Evolutionary conservation across 176 grass and related monocot genomes (phyloP).

Genomic region (Oryza punctata): DNA sequence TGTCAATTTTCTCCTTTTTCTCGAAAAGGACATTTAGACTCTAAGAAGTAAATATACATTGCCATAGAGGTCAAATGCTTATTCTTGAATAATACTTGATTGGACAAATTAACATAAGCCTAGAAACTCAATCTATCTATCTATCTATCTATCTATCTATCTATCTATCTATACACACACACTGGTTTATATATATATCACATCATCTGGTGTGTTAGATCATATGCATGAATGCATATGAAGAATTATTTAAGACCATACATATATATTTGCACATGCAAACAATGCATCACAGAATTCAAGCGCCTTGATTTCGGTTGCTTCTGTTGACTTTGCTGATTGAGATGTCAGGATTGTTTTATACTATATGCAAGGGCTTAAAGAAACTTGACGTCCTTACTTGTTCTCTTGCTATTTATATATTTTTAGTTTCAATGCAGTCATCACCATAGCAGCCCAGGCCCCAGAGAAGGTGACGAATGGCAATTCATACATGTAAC

Average conservation of each 20-base stretch:
- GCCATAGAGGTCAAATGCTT: slow-evolving; percentile 20
- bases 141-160: neutral
- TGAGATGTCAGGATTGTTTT: slow-evolving; percentile 43
- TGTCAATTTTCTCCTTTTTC: slow-evolving; percentile 43
- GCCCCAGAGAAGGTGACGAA: slow-evolving; percentile 41
- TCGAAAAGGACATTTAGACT: slow-evolving; percentile 32
- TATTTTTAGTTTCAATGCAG: slow-evolving; percentile 17
- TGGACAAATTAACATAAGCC: neutral
- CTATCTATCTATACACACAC: neutral
- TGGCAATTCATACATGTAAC: slow-evolving; percentile 26
- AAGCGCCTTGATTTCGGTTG: slow-evolving; percentile 42
- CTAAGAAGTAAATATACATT: neutral
- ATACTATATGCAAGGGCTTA: neutral
- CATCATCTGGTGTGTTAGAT: slow-evolving; percentile 24
- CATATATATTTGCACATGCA: neutral
- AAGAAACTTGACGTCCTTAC: slow-evolving; percentile 30
- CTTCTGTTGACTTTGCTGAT: slow-evolving; percentile 51
- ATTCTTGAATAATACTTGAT: neutral
- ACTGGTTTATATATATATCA: neutral
- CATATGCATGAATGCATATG: slow-evolving; percentile 19
- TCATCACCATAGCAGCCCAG: neutral
- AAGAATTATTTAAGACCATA: neutral
- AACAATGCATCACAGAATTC: slow-evolving; percentile 39
- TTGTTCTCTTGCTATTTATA: slow-evolving; percentile 34
- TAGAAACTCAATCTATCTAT: neutral